Percentiles rank a stretch among this genome's conserved stretches.
phyloP scores from a whole-genome alignment of 441 rosid species.

The Gossypium schwendimanii region DNA sequence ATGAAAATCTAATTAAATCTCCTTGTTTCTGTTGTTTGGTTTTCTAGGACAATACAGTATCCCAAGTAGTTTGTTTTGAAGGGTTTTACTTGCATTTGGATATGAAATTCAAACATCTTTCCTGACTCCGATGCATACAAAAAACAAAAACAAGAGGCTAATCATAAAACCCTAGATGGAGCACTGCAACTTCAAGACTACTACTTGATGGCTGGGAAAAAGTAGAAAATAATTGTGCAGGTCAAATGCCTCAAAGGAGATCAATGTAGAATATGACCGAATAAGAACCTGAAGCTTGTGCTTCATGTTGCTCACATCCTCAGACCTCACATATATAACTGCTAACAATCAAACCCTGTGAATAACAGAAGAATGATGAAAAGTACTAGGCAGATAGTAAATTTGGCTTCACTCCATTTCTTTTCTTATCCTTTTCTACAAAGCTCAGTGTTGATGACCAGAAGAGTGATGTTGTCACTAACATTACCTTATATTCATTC shows the following conservation, averaged over 20 bases:
- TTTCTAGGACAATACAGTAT: background rate
- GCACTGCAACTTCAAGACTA: background rate
- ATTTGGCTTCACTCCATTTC: background rate
- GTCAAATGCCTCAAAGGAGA: background rate
- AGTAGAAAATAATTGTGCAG: background rate
- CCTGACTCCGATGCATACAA: background rate
- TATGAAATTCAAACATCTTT: background rate
- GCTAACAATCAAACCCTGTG: background rate
- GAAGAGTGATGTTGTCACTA: background rate
- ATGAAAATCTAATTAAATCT: background rate
- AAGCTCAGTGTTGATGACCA: background rate
- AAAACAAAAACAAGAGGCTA: background rate
- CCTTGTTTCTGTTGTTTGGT: background rate
- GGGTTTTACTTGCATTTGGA: background rate
- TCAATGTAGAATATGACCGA: background rate
- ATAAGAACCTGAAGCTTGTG: background rate
- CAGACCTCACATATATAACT: background rate
- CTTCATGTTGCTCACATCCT: background rate
- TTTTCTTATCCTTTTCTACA: background rate
- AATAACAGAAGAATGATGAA: background rate
- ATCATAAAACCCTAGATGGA: background rate
- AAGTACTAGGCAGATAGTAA: background rate
- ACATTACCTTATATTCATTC: background rate
- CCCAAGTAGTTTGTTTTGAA: background rate
- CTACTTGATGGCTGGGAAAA: background rate